Evolutionary conservation across 2,329 filamentous ascomycete species (phyloP), one percentile per base, ranked within the genome.

Genomic region (Sarocladium kiliense): DNA sequence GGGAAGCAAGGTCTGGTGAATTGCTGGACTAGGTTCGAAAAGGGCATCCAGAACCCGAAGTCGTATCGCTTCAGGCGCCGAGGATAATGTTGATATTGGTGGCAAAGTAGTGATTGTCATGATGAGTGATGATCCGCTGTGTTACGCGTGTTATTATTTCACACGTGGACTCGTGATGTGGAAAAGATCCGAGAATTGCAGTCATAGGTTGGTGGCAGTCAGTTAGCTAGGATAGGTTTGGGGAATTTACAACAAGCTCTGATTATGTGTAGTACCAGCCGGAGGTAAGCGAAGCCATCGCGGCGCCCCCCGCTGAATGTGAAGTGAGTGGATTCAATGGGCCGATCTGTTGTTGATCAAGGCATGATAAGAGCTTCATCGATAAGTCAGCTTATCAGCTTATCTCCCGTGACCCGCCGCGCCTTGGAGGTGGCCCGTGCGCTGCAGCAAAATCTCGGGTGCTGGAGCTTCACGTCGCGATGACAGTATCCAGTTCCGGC

Each of bases 21-120:
- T 82, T 53, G 86, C 81, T 0, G 80, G 75, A 54, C 87, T 91
- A 16, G 89, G 89, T 68, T 97, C 92, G 71, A 97, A 96, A 57
- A 96, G 85, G 3, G 85, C 78, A 71, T 95, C 89, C 50, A 96
- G 81, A 36, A 76, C 77, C 55, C 88, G 79, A 19, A 37, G n/a
- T 14, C 49, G 53, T 79, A 21, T 26, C 12, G 6, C 12, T 36
- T 53, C 50, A 7, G 50, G 50, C 3, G 34, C 16, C 18, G 73
- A 71, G 25, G 78, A 73, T 37, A 95, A 74, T 14, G 73, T 71
- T 45, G 74, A 66, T 63, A 86, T 75, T 26, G 77, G 67, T 12
- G 88, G 88, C 6, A 94, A 63, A 14, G 60, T 36, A 62, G 67
- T 67, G 54, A 14, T 62, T 49, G 51, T 51, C 18, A 51, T 51